These are phyloP conservation scores for Kurtzmaniella cleridarum DNA, from an alignment of 805 yeast species.

Conservation along the genomic window DNA sequence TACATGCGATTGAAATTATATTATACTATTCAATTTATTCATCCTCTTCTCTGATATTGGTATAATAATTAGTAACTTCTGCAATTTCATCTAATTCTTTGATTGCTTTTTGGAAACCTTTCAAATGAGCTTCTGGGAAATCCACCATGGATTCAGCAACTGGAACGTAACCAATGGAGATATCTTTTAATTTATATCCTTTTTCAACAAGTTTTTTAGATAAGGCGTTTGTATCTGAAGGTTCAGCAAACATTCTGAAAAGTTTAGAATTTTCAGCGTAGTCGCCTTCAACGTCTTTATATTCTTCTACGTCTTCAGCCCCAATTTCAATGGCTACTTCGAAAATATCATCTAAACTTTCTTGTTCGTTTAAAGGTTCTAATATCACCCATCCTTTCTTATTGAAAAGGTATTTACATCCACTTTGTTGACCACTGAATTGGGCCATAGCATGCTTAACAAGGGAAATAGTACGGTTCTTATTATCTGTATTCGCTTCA, in stretches of 20 bases:
- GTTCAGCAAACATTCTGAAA: constrained; percentile 54
- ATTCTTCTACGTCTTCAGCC: constrained; percentile 70
- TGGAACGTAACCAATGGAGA: constrained; percentile 65
- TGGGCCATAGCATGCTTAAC: constrained; percentile 74
- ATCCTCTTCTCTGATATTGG: constrained; percentile 47
- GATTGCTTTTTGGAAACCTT: constrained; percentile 53
- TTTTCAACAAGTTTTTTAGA: constrained; percentile 50
- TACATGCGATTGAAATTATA: no score
- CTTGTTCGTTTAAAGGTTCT: constrained; percentile 29
- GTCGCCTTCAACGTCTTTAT: constrained; percentile 37
- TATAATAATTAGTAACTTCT: constrained; percentile 76
- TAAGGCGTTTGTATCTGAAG: constrained; percentile 55
- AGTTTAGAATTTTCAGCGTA: constrained; percentile 25
- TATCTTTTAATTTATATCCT: constrained; percentile 59
- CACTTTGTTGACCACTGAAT: constrained; percentile 64
- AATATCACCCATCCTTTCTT: constrained; percentile 61
- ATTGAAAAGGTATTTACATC: constrained; percentile 73
- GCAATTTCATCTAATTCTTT: constrained; percentile 67
- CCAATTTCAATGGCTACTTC: constrained; percentile 75
- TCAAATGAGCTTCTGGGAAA: constrained; percentile 47
- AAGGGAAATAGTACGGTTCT: constrained; percentile 70
- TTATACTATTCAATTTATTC: background rate
- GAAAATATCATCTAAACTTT: constrained; percentile 58
- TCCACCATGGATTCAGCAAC: constrained; percentile 55
- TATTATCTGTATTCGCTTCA: constrained; percentile 86